Conservation (phyloP, 129 eudicot genomes). For the Flaveria linearis region DNA sequence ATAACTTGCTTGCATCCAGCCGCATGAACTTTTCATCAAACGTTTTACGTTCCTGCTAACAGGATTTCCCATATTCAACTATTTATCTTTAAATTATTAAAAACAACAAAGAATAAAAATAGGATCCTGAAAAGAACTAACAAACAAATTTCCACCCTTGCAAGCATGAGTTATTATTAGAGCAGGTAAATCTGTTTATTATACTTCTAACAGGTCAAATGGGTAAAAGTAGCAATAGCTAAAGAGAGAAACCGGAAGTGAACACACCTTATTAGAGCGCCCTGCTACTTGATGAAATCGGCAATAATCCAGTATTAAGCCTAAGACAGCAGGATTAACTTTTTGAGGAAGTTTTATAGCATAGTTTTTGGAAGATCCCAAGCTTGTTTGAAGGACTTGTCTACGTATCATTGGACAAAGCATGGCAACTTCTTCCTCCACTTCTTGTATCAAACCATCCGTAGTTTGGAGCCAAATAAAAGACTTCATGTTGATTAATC, state of each 20-base stretch:
- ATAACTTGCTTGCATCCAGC: slow-evolving; percentile 66
- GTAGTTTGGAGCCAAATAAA: slow-evolving; percentile 90
- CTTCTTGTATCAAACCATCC: slow-evolving; percentile 86
- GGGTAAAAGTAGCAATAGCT: not conserved
- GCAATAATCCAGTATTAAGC: slow-evolving; percentile 82
- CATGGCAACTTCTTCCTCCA: slow-evolving; percentile 94
- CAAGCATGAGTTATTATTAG: not conserved
- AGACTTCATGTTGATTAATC: slow-evolving; percentile 58
- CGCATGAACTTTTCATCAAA: slow-evolving; percentile 82
- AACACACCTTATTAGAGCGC: slow-evolving; percentile 77
- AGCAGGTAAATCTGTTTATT: not conserved
- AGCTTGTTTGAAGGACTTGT: slow-evolving; percentile 72
- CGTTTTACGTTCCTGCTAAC: slow-evolving; percentile 67
- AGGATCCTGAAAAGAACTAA: not conserved
- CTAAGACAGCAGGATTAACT: slow-evolving; percentile 62
- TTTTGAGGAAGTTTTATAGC: slow-evolving; percentile 83
- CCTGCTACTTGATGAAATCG: slow-evolving; percentile 92
- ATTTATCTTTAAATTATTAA: not conserved
- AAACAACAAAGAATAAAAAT: not conserved
- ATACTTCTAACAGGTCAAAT: not conserved
- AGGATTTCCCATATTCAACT: not conserved
- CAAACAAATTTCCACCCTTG: slow-evolving; percentile 9
- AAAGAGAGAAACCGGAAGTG: slow-evolving; percentile 8
- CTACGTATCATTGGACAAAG: slow-evolving; percentile 82
- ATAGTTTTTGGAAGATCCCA: slow-evolving; percentile 83